Evolutionary conservation across 495 filamentous ascomycete species (phyloP), one percentile per base, ranked within the genome.

Genomic region (Xylaria cubensis): DNA sequence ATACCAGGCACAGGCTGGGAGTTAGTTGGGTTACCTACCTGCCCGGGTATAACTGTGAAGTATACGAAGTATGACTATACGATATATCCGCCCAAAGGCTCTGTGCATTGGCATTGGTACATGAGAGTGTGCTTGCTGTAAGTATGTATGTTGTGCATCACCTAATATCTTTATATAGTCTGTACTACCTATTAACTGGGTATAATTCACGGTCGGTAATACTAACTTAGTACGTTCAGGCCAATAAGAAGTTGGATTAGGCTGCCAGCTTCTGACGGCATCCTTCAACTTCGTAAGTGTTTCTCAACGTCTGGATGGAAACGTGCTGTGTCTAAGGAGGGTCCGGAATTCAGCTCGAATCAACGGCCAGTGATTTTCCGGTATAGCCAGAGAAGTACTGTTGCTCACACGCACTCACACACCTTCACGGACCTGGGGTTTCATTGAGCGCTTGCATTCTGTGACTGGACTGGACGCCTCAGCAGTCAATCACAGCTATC

Each of bases 381-480:
- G 53, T 42, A 53, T 53, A 51, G 26, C 42, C 41, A 51, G 68
- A 44, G n/a, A 21, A 48, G 61, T 46, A 26, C 63, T 61, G 21
- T 64, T 29, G 62, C 63, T 72, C 63, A 66, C 63, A 21, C 26
- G 15, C 55, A 55, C 24, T 17, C 70, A 53, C 59, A 62, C 69
- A 71, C 69, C 46, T 63, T 64, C 50, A 59, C 42, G 24, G 70
- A 1, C 63, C 26, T 26, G 51, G 70, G 70, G 70, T 72, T 48
- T 42, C 70, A 72, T 51, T 51, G 51, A 61, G 70, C 70, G 70
- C 70, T 72, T 72, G 42, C 46, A n/a, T 55, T 72, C 46, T 72
- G 70, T 59, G 70, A 59, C 70, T 19, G 26, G 53, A 72, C 41
- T 66, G 64, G 64, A 61, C 68, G 24, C 19, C 41, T 55, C 53